A percentile compares a stretch with the other conserved stretches of the same genome.
Evolutionary conservation across 768 basidiomycete species (phyloP).

Genomic region (Imleria badia): DNA sequence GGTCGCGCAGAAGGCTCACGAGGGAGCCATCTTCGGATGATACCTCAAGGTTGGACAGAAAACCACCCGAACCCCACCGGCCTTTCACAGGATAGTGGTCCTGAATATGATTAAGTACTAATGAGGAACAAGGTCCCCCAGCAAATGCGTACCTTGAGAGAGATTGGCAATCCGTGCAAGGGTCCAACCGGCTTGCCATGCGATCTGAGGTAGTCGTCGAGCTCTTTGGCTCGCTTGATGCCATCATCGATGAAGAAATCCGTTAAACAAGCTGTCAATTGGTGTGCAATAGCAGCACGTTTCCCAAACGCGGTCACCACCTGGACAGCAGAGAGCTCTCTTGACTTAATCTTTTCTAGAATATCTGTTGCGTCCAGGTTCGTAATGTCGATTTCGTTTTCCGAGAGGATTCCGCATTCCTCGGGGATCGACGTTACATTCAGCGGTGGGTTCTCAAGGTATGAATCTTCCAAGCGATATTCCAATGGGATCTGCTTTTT

Average conservation of each 20-base stretch:
- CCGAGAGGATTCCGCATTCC: slow-evolving; percentile 31
- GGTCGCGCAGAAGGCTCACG: slow-evolving; percentile 38
- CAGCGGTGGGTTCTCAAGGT: slow-evolving; percentile 25
- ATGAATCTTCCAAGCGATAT: slow-evolving; percentile 19
- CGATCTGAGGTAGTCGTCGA: slow-evolving; percentile 39
- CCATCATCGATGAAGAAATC: slow-evolving; percentile 48
- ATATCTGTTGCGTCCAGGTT: slow-evolving; percentile 38
- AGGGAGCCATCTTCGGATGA: slow-evolving; percentile 31
- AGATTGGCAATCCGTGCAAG: slow-evolving; percentile 42
- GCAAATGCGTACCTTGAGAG: slow-evolving; percentile 36
- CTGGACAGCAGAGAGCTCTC: slow-evolving; percentile 37
- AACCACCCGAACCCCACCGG: slow-evolving; percentile 38
- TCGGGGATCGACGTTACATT: slow-evolving; percentile 35
- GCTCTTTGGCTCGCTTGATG: slow-evolving; percentile 37
- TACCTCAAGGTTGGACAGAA: slow-evolving; percentile 25
- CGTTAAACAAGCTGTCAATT: slow-evolving; percentile 40
- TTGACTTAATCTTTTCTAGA: slow-evolving; percentile 26
- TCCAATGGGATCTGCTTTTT: slow-evolving; percentile 24
- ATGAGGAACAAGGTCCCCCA: neutral
- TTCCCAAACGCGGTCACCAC: slow-evolving; percentile 46
- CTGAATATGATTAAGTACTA: slow-evolving; percentile 15
- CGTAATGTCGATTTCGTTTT: slow-evolving; percentile 35
- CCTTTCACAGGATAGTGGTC: slow-evolving; percentile 43
- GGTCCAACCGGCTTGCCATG: slow-evolving; percentile 44
- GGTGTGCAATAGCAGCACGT: slow-evolving; percentile 53